Conservation (phyloP, 495 filamentous ascomycete genomes). For the Paragyromitra xinjiangensis region DNA sequence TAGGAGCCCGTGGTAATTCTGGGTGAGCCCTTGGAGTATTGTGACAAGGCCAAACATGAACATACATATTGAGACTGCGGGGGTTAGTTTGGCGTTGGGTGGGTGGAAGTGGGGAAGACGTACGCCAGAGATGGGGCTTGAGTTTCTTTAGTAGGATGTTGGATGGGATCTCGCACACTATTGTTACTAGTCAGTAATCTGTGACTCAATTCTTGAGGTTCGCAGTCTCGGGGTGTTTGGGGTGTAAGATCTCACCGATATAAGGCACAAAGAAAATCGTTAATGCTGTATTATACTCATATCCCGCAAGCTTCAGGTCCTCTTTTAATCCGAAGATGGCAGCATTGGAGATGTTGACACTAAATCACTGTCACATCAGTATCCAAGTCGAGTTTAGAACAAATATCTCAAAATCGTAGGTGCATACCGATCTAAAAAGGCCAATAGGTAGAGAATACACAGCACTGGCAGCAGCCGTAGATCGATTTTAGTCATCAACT, state of each 20-base stretch:
- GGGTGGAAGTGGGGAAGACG: background rate
- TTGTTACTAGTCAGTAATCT: conserved; percentile 11
- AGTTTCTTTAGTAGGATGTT: conserved; percentile 86
- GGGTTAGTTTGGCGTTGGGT: background rate
- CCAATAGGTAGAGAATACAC: conserved; percentile 82
- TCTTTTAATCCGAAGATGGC: conserved; percentile 68
- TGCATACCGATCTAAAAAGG: conserved; percentile 81
- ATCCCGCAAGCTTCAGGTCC: conserved; percentile 69
- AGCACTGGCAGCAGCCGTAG: conserved; percentile 81
- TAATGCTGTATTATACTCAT: conserved; percentile 79
- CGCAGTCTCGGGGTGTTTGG: background rate
- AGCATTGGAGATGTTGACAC: conserved; percentile 64
- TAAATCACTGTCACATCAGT: background rate
- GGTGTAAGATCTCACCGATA: conserved; percentile 68
- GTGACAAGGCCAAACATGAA: conserved; percentile 81
- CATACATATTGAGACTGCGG: conserved; percentile 70
- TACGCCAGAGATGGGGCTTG: conserved; percentile 81
- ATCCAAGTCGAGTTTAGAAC: too few relatives aligned
- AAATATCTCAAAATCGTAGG: background rate
- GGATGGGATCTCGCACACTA: conserved; percentile 73
- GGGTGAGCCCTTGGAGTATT: conserved; percentile 79
- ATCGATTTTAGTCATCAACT: conserved; percentile 80
- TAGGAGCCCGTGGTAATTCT: conserved; percentile 80
- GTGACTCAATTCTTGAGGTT: background rate
- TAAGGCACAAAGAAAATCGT: conserved; percentile 96